phyloP scores from a whole-genome alignment of 2,329 filamentous ascomycete genomes.

The Ascochyta viciae-villosae region DNA sequence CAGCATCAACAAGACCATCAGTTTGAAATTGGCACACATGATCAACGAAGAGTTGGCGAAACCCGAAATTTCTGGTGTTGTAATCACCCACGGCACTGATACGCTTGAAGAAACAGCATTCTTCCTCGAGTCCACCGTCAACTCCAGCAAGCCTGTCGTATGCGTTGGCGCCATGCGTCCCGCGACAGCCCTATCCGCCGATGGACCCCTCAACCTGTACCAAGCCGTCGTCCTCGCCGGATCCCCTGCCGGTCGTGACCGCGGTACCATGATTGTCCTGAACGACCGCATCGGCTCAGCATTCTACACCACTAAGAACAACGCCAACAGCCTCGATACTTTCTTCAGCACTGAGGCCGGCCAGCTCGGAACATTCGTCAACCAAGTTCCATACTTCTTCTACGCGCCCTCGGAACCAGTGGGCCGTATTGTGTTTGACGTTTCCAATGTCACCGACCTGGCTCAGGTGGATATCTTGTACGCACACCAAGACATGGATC shows the following conservation, averaged over 20 bases:
- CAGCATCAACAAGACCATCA: constrained; percentile 56
- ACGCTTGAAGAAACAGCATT: constrained; percentile 70
- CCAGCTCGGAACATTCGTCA: constrained; percentile 64
- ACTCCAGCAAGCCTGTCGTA: constrained; percentile 65
- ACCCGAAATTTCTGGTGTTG: constrained; percentile 54
- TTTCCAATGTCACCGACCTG: constrained; percentile 54
- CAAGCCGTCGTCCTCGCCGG: constrained; percentile 65
- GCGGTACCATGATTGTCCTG: constrained; percentile 66
- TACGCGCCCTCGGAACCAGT: constrained; percentile 57
- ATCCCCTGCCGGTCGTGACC: constrained; percentile 53
- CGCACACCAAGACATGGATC: constrained; percentile 61
- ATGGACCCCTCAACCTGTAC: constrained; percentile 68
- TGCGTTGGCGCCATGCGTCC: constrained; percentile 69
- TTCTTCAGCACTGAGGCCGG: constrained; percentile 64
- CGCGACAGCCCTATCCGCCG: constrained; percentile 67
- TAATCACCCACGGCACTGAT: constrained; percentile 71
- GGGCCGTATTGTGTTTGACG: constrained; percentile 54
- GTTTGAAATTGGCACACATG: constrained; percentile 57
- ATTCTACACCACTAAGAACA: constrained; percentile 67
- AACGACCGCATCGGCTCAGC: constrained; percentile 67
- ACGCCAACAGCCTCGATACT: constrained; percentile 68
- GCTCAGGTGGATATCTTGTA: constrained; percentile 65
- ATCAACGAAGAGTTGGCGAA: constrained; percentile 60
- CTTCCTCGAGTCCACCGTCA: constrained; percentile 66
- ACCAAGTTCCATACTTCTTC: constrained; percentile 67